Percentiles rank a stretch among this genome's conserved stretches.
Conservation (phyloP, 768 basidiomycete species). For the Tricholoma terreum region DNA sequence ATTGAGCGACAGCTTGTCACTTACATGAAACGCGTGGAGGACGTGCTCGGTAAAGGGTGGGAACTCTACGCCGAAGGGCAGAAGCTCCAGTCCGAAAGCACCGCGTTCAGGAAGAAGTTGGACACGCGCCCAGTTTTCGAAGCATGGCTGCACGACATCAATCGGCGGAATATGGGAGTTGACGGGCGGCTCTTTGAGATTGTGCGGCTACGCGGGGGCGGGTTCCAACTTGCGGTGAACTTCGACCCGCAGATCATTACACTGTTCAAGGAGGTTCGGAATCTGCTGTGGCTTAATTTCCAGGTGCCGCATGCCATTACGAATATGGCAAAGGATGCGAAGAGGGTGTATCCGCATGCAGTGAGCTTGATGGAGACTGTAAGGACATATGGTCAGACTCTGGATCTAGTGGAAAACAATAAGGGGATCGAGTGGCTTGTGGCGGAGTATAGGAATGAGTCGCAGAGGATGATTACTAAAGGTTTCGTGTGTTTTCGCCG, state of each 20-base stretch:
- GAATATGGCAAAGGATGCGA: slow-evolving; percentile 98
- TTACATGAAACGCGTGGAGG: slow-evolving; percentile 99
- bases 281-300: slow-evolving; percentile 93
- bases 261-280: slow-evolving; percentile 97
- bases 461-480: slow-evolving; percentile 88
- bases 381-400: slow-evolving; percentile 93
- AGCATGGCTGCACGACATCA: slow-evolving; percentile 96
- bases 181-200: slow-evolving; percentile 93
- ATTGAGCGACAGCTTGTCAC: slow-evolving; percentile 94
- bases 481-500: slow-evolving; percentile 46
- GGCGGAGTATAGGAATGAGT: slow-evolving; percentile 90
- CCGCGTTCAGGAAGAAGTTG: slow-evolving; percentile 92
- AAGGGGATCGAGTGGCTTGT: slow-evolving; percentile 92
- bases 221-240: slow-evolving; percentile 88
- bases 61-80: slow-evolving; percentile 99
- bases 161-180: slow-evolving; percentile 87
- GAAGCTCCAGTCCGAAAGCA: slow-evolving; percentile 88
- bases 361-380: slow-evolving; percentile 99
- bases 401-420: slow-evolving; percentile 87
- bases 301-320: slow-evolving; percentile 92
- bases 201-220: slow-evolving; percentile 66
- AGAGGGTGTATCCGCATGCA: slow-evolving; percentile 96
- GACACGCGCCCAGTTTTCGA: slow-evolving; percentile 93
- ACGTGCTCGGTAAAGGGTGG: slow-evolving; percentile 98
- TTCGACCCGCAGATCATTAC: slow-evolving; percentile 99